Evolutionary conservation across 2,329 filamentous ascomycete species (phyloP).

Genomic region (Ampelomyces quisqualis): DNA sequence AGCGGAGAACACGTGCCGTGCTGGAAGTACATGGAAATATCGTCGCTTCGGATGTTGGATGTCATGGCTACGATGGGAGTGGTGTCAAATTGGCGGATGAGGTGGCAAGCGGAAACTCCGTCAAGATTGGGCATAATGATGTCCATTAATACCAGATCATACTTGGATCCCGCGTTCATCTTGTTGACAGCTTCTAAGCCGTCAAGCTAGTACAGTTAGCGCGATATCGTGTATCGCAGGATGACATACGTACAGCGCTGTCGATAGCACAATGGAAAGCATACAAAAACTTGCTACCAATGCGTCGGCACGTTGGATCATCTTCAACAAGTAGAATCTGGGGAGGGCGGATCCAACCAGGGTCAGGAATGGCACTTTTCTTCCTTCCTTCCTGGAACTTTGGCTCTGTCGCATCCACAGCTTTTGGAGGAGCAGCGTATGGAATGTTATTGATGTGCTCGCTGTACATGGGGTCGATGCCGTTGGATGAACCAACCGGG

Average conservation of each 20-base stretch:
- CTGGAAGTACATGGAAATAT: conserved; percentile 95
- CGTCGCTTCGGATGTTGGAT: conserved; percentile 93
- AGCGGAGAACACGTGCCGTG: conserved; percentile 67
- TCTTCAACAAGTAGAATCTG: conserved; percentile 89
- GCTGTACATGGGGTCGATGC: conserved; percentile 91
- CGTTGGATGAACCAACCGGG: conserved; percentile 84
- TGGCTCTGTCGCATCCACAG: conserved; percentile 52
- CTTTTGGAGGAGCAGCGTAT: conserved; percentile 73
- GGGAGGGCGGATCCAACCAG: conserved; percentile 67
- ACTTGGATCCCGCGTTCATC: conserved; percentile 66
- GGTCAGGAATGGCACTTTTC: conserved; percentile 62
- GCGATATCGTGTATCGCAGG: not conserved
- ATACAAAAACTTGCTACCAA: conserved; percentile 66
- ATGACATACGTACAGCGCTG: conserved; percentile 56
- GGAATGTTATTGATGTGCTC: conserved; percentile 95
- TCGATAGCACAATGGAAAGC: conserved; percentile 66
- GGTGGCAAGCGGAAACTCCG: conserved; percentile 88
- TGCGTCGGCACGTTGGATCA: conserved; percentile 65
- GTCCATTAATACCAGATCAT: conserved; percentile 60
- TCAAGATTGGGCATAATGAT: conserved; percentile 97
- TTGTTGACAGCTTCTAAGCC: conserved; percentile 90
- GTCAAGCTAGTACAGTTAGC: conserved; percentile 62
- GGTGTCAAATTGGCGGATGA: conserved; percentile 83
- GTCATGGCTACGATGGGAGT: conserved; percentile 98
- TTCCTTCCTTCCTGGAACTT: conserved; percentile 57